phyloP scores from a whole-genome alignment of 140 eudicot genomes.

The Anethum foeniculum region DNA sequence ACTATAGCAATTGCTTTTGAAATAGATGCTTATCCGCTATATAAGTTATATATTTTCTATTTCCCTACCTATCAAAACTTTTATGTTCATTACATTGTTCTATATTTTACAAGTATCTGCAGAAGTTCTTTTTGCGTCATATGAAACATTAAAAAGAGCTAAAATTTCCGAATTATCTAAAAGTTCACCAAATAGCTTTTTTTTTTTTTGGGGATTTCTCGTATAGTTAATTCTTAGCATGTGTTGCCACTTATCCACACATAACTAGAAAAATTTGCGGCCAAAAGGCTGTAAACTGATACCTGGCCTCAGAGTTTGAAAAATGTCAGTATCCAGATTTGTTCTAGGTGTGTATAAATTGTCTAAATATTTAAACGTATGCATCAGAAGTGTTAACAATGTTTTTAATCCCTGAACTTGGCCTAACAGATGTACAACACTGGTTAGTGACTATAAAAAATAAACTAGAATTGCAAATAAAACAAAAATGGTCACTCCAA shows the following conservation, averaged over 20 bases:
- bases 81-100: neutral
- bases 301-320: neutral
- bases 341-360: too few relatives aligned
- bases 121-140: neutral
- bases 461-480: neutral
- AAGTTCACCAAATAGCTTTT: too few relatives aligned
- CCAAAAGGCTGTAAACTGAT: neutral
- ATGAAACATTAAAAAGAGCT: neutral
- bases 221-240: neutral
- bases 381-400: neutral
- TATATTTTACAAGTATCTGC: neutral
- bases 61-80: neutral
- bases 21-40: too few relatives aligned
- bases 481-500: neutral
- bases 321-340: too few relatives aligned
- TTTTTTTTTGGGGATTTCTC: neutral
- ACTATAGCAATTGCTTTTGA: too few relatives aligned
- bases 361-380: too few relatives aligned
- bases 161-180: too few relatives aligned
- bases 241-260: neutral
- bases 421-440: neutral
- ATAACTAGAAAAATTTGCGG: too few relatives aligned
- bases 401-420: neutral
- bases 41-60: too few relatives aligned
- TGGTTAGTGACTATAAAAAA: neutral